These are phyloP conservation scores for Talaromyces proteolyticus DNA, from an alignment of 495 filamentous ascomycete species.

Conservation along the genomic window DNA sequence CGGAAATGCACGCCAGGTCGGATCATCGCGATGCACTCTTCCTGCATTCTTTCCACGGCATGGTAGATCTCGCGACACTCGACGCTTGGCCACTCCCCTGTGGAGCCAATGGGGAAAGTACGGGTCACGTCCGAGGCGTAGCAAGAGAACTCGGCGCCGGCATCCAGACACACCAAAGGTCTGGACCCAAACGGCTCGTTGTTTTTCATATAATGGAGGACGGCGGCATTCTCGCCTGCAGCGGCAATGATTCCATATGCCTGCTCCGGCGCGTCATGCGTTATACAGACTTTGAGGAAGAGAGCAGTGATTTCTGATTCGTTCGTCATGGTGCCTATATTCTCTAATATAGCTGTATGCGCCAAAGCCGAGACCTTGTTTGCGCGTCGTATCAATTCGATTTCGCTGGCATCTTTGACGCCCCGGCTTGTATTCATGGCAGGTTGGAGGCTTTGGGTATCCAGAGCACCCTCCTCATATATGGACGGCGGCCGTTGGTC, in stretches of 20 bases:
- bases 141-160: conserved; percentile 76
- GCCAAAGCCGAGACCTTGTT: conserved; percentile 70
- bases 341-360: conserved; percentile 60
- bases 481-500: conserved; percentile 39
- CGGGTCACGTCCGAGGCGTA: conserved; percentile 91
- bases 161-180: conserved; percentile 77
- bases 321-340: conserved; percentile 55
- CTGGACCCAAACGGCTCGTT: conserved; percentile 58
- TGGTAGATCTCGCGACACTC: conserved; percentile 67
- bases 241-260: conserved; percentile 85
- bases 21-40: conserved; percentile 62
- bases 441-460: conserved; percentile 39
- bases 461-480: conserved; percentile 42
- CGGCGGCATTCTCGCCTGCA: conserved; percentile 69
- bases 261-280: conserved; percentile 66
- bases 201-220: conserved; percentile 82
- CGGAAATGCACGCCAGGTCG: conserved; percentile 60
- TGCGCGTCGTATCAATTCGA: conserved; percentile 70
- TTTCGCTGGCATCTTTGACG: conserved; percentile 76
- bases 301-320: conserved; percentile 79
- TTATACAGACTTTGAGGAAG: conserved; percentile 65
- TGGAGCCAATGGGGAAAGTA: conserved; percentile 61
- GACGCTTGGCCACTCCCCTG: conserved; percentile 50
- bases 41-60: conserved; percentile 78
- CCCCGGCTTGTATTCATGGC: conserved; percentile 70